These are phyloP conservation scores for Microcyclosporella mali DNA, from an alignment of 2,329 filamentous ascomycete genomes.

Conservation along the genomic window DNA sequence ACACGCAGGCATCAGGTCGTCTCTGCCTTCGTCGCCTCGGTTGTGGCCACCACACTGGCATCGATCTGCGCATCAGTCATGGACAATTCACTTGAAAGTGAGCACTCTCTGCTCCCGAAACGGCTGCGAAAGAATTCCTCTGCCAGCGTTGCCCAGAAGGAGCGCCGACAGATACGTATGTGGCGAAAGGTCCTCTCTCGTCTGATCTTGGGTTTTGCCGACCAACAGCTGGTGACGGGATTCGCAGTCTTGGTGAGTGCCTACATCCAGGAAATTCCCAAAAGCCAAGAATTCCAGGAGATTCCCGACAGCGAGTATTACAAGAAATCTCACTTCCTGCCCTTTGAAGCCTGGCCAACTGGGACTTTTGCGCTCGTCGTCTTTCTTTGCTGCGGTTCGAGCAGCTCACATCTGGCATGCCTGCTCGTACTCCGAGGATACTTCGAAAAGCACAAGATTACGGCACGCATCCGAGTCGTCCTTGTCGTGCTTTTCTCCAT, in stretches of 20 bases:
- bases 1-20: constrained; percentile 35
- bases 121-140: neutral
- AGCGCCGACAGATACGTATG: neutral
- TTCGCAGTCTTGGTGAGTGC: constrained; percentile 3
- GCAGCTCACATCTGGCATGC: constrained; percentile 7
- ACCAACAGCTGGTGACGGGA: constrained; percentile 8
- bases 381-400: constrained; percentile 6
- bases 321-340: too few relatives aligned
- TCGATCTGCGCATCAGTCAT: constrained; percentile 1
- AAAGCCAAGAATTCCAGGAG: neutral
- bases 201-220: constrained; percentile 4
- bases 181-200: constrained; percentile 5
- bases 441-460: constrained; percentile 5
- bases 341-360: neutral
- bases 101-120: neutral
- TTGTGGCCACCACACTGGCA: neutral
- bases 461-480: neutral
- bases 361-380: constrained; percentile 5
- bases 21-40: constrained; percentile 2
- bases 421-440: constrained; percentile 3
- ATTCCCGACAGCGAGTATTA: too few relatives aligned
- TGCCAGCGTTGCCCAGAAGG: neutral
- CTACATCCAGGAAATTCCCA: constrained; percentile 1
- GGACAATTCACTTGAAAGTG: neutral
- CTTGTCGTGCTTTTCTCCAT: constrained; percentile 2